Evolutionary conservation across 1,139 yeast genomes (phyloP), one percentile per base, ranked within the genome.

Genomic region (Diutina sp.): DNA sequence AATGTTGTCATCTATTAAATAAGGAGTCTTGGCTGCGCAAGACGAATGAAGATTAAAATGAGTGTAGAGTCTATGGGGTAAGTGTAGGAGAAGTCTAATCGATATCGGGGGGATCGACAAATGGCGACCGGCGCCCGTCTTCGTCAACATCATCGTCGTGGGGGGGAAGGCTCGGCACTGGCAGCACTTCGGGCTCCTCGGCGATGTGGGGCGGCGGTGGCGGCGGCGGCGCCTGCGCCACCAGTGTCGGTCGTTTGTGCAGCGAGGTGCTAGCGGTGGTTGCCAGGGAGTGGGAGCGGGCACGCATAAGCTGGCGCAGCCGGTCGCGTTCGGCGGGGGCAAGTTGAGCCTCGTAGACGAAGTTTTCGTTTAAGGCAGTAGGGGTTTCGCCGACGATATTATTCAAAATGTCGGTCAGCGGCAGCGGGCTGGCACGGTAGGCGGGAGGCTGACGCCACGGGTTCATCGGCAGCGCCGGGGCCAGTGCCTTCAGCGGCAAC

Each of bases 401-500:
- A 16, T 50, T 50, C 5, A 50, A 44, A 6, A 50, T 8, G 16
- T 50, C 53, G 41, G 32, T 38, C 16, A 32, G 32, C 1, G 25
- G 30, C 16, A 14, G 9, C 21, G 35, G 28, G 35, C 18, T 47
- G 38, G 25, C 28, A 38, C 50, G 50, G 30, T 16, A 25, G 16
- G n/a, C 16, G 30, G 21, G 50, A 5, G 30, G 50, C 9, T n/a
- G 50, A 11, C 29, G 47, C 28, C 47, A 18, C 28, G 47, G 28
- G 21, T 18, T 18, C 30, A 12, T 18, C 38, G 29, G 28, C 51
- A 30, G 25, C 38, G 38, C 38, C 18, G 35, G 35, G 8, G 53
- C 41, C 46, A 44, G 46, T 44, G 53, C 53, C 28, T 18, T 30
- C 53, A 50, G 53, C 25, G 53, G 53, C n/a, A 50, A 50, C 21